Base-by-base conservation (phyloP, 495 filamentous ascomycete genomes). In the Podospora didyma region DNA sequence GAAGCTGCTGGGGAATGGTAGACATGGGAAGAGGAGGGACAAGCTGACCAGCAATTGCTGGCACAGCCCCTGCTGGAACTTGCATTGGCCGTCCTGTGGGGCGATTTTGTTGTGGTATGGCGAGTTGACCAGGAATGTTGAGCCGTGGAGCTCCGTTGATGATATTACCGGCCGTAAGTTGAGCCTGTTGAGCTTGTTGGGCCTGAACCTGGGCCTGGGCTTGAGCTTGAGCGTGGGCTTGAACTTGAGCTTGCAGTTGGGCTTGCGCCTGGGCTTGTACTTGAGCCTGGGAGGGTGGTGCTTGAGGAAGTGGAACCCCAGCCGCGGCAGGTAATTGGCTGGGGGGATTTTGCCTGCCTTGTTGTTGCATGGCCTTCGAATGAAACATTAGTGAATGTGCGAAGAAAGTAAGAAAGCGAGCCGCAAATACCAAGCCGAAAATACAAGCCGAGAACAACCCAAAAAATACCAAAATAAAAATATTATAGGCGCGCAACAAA, bases 1-100 rank as follows among this genome's bases (percentile, higher is more conserved):
- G 77, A 47, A 87, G 85, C 77, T 95, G 89, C 42, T 86, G 89
- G 46, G 87, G 85, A 58, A 92, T 77, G 62, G 84, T 82, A 62
- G 87, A 85, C 76, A 87, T 82, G 23, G 78, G 78, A 69, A 88
- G 81, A 72, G 56, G 79, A 52, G 60, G 81, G 57, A 61, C 54
- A 62, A 81, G 56, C 60, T 76, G 69, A 67, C 71, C 64, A 56
- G 71, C 64, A 44, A 74, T 62, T 46, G 69, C 65, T 4, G 69
- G 59, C 16, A 70, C 65, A 6, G 71, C 73, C 44, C 75, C 78
- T 7, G 75, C 65, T 11, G 76, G 73, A 2, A 65, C 62, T 21
- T 69, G 75, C 52, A 77, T 75, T 17, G 71, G 69, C 44, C 73
- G 72, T 28, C 67, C 68, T 21, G 68, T 72, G 16, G 60, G 59